Evolutionary conservation across 176 grass and related monocot species (phyloP), one percentile per base, ranked within the genome.

Genomic region (Melocanna baccifera): DNA sequence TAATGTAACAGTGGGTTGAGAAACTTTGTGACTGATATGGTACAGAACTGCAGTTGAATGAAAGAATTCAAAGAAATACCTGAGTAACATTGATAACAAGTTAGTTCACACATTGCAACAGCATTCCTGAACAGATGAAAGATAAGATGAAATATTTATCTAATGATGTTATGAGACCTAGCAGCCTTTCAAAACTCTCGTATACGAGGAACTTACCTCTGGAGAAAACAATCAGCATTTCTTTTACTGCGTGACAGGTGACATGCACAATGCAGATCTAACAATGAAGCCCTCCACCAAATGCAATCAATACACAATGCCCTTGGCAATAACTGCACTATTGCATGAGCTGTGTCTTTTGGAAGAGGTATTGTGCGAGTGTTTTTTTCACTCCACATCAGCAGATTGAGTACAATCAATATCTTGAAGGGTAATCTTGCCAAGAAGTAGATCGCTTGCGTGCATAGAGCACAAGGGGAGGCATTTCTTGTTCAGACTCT

Each of bases 401-500:
- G 93, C 13, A 86, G 86, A 95, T 42, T 90, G 90, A 79, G 89
- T 90, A 71, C 93, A 94, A 62, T 98, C 91, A 67, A 98, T 91
- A 88, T 93, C 93, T 87, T 87, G 89, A 86, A 98, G 90, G 53
- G 86, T 85, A 80, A 98, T 98, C 55, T 90, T 95, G 70, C 92
- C 96, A 81, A 95, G 81, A 55, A 95, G 74, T 28, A 98, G 87
- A 70, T 95, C 89, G 37, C 85, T 93, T 74, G 92, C 85, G 70
- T 98, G 96, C 61, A 86, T 83, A 69, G 87, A 78, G 67, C 96
- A 98, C 56, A 98, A 79, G 43, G 95, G 85, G 36, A 95, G 84
- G 73, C 92, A 94, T 81, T 98, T 98, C 80, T 95, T 98, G 80
- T 98, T 95, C 41, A 98, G 66, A 67, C 96, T 95, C 80, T 98